Evolutionary conservation across 2,329 filamentous ascomycete genomes (phyloP).

Genomic region (Beauveria caledonica): DNA sequence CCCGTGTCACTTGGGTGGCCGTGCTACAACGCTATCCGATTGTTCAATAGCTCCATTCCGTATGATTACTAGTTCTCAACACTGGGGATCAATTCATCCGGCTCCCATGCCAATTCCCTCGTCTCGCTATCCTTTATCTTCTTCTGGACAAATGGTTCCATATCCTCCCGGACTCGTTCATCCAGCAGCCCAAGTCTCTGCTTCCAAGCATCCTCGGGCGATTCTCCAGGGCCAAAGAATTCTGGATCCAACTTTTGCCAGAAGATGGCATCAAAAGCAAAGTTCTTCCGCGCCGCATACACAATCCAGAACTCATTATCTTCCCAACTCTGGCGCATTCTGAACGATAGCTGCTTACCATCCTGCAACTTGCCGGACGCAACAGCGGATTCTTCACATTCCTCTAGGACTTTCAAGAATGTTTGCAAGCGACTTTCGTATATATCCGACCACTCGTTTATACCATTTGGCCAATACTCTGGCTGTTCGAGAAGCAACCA

Average conservation of each 20-base stretch:
- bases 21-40: too few species aligned
- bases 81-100: neutral
- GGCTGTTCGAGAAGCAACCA: conserved; percentile 3
- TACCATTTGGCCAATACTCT: neutral
- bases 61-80: neutral
- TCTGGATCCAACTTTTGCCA: neutral
- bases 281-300: conserved; percentile 1
- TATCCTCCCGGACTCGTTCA: neutral
- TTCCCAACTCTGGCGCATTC: neutral
- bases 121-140: conserved; percentile 1
- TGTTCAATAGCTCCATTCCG: too few species aligned
- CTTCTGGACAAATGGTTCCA: neutral
- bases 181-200: neutral
- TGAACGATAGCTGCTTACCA: neutral
- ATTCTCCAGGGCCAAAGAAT: neutral
- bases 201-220: conserved; percentile 3
- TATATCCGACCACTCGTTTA: neutral
- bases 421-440: neutral
- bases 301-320: neutral
- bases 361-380: neutral
- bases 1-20: too few species aligned
- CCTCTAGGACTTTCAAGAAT: neutral
- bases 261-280: neutral
- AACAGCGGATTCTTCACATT: neutral
- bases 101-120: conserved; percentile 5